These are phyloP conservation scores for Talaromyces marneffei DNA, from an alignment of 2,329 filamentous ascomycete genomes.

Conservation along the genomic window DNA sequence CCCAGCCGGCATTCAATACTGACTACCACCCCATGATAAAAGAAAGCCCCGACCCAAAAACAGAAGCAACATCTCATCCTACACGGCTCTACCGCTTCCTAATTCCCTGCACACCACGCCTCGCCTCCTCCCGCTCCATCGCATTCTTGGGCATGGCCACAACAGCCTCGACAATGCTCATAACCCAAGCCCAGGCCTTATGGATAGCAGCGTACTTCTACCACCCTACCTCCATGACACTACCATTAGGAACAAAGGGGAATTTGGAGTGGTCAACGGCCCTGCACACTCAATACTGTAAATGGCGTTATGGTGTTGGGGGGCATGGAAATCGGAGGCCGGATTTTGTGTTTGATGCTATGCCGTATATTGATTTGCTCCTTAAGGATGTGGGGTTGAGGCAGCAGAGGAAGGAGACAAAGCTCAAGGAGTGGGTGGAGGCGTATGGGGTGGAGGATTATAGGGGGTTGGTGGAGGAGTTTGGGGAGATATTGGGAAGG, in stretches of 20 bases:
- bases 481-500: not conserved
- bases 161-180: constrained; percentile 41
- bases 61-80: constrained; percentile 29
- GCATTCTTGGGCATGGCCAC: constrained; percentile 47
- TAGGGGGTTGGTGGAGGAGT: constrained; percentile 38
- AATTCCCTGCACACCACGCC: constrained; percentile 38
- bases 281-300: constrained; percentile 62
- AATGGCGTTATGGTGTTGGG: constrained; percentile 58
- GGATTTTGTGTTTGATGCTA: constrained; percentile 68
- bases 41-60: not conserved
- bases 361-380: constrained; percentile 68
- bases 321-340: constrained; percentile 47
- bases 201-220: constrained; percentile 64
- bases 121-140: constrained; percentile 35
- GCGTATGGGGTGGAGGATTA: constrained; percentile 40
- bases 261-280: constrained; percentile 49
- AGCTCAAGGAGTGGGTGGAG: constrained; percentile 30
- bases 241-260: not conserved
- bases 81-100: constrained; percentile 46
- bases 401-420: constrained; percentile 32
- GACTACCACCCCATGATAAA: not conserved
- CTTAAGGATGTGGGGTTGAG: constrained; percentile 60
- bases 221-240: not conserved
- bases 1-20: constrained; percentile 4
- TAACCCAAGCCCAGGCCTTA: constrained; percentile 48